A percentile compares a stretch with the other conserved stretches of the same genome.
Evolutionary conservation across 345 rosid genomes (phyloP).

Genomic region (Gynandropsis gynandra): DNA sequence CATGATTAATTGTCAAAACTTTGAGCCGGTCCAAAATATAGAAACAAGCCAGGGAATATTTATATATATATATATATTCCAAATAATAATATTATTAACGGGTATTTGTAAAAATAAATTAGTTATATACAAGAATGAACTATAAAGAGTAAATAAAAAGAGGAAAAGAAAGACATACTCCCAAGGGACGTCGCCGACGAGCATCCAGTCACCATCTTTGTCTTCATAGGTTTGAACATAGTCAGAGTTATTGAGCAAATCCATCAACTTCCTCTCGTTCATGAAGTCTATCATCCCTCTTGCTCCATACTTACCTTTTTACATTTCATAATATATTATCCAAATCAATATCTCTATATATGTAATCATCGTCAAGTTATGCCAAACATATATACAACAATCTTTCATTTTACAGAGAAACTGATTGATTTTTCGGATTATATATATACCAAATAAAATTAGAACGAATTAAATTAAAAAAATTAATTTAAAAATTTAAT

Average conservation of each 20-base stretch:
- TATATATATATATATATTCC: not conserved
- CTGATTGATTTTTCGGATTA: too few relatives aligned
- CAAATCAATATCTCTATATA: not conserved
- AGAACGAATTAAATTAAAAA: too few relatives aligned
- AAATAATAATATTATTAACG: too few relatives aligned
- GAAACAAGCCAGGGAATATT: not conserved
- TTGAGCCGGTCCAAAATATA: too few relatives aligned
- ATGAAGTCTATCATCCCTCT: slow-evolving; percentile 76
- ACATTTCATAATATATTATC: not conserved
- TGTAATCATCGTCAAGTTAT: too few relatives aligned
- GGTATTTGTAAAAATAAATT: too few relatives aligned
- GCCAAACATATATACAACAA: too few relatives aligned
- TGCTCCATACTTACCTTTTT: slow-evolving; percentile 54
- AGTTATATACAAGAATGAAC: not conserved
- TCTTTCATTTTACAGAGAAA: too few relatives aligned
- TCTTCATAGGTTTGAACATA: slow-evolving; percentile 89
- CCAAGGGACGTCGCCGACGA: slow-evolving; percentile 96
- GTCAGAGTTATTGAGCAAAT: slow-evolving; percentile 56
- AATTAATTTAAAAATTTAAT: too few relatives aligned
- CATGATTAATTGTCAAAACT: too few relatives aligned
- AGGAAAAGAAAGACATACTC: slow-evolving; percentile 37
- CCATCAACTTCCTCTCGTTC: slow-evolving; percentile 68
- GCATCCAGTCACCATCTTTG: slow-evolving; percentile 98
- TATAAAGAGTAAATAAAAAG: not conserved
- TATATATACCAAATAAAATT: too few relatives aligned